These are phyloP conservation scores for Trichoderma koningii DNA, from an alignment of 2,329 filamentous ascomycete genomes.

Conservation along the genomic window DNA sequence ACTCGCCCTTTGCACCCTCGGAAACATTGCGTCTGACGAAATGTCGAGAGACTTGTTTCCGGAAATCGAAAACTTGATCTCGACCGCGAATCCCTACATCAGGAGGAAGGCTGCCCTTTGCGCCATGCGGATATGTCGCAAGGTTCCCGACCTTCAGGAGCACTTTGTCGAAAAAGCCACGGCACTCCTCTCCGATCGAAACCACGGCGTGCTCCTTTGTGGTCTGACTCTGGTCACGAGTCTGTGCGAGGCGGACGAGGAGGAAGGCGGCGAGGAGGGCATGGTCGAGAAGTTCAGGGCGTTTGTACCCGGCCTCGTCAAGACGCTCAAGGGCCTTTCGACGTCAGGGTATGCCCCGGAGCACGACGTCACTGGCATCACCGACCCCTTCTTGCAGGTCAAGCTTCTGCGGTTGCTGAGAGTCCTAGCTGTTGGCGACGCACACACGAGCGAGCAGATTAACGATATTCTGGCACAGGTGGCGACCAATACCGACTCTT, in stretches of 20 bases:
- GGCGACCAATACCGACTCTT: slow-evolving; percentile 95
- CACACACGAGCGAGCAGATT: slow-evolving; percentile 90
- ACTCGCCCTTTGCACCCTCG: slow-evolving; percentile 90
- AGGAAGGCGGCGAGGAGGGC: slow-evolving; percentile 84
- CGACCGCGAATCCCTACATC: slow-evolving; percentile 97
- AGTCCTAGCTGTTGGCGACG: slow-evolving; percentile 83
- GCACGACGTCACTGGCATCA: slow-evolving; percentile 97
- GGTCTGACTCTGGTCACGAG: slow-evolving; percentile 88
- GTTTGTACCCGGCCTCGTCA: slow-evolving; percentile 80
- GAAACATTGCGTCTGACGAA: slow-evolving; percentile 96
- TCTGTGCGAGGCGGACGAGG: slow-evolving; percentile 92
- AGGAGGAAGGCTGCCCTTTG: slow-evolving; percentile 96
- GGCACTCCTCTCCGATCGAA: slow-evolving; percentile 83
- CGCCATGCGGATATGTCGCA: slow-evolving; percentile 97
- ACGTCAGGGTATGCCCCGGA: slow-evolving; percentile 96
- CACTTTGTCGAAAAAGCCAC: slow-evolving; percentile 96
- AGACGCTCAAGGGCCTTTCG: slow-evolving; percentile 87
- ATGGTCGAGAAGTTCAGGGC: slow-evolving; percentile 90
- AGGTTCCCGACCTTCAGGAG: slow-evolving; percentile 95
- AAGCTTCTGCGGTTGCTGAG: slow-evolving; percentile 88
- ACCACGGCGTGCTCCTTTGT: slow-evolving; percentile 92
- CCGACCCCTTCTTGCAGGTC: slow-evolving; percentile 95
- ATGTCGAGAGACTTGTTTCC: slow-evolving; percentile 98
- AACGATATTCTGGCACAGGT: slow-evolving; percentile 98
- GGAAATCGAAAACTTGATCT: slow-evolving; percentile 89